phyloP scores from a whole-genome alignment of 495 filamentous ascomycete species.

The Penicillium coffeae region DNA sequence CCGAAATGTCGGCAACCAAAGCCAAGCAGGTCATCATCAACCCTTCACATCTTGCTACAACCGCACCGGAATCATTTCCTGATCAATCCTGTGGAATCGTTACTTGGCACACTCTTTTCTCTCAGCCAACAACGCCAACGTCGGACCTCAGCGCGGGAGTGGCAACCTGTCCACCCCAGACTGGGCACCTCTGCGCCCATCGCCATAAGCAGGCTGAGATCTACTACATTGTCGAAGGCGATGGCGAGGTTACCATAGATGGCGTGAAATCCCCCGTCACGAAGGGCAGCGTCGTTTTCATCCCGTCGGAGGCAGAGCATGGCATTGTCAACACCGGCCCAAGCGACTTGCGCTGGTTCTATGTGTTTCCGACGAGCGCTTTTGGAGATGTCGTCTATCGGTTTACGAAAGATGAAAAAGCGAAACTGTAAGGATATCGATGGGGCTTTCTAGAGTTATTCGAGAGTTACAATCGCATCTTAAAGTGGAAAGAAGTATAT shows the following conservation, averaged over 20 bases:
- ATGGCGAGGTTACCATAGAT: constrained; percentile 26
- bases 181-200: constrained; percentile 29
- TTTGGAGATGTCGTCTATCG: constrained; percentile 37
- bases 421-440: constrained; percentile 8
- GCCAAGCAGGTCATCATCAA: too few species aligned
- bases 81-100: too few species aligned
- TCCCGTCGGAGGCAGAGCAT: constrained; percentile 35
- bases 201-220: constrained; percentile 35
- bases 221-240: constrained; percentile 33
- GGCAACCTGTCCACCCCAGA: constrained; percentile 20
- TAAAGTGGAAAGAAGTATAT: too few species aligned
- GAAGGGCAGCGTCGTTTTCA: constrained; percentile 29
- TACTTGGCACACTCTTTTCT: too few species aligned
- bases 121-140: too few species aligned
- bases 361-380: constrained; percentile 30
- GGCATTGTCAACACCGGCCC: constrained; percentile 26
- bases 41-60: too few species aligned
- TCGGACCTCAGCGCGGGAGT: too few species aligned
- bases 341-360: constrained; percentile 28
- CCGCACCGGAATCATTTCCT: too few species aligned
- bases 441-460: too few species aligned
- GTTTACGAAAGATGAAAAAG: constrained; percentile 12
- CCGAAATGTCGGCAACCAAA: too few species aligned
- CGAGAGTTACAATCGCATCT: too few species aligned
- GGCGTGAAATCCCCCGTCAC: constrained; percentile 15